Base-by-base conservation (phyloP, 306 rosid species). In the Quercus aquifolioides region DNA sequence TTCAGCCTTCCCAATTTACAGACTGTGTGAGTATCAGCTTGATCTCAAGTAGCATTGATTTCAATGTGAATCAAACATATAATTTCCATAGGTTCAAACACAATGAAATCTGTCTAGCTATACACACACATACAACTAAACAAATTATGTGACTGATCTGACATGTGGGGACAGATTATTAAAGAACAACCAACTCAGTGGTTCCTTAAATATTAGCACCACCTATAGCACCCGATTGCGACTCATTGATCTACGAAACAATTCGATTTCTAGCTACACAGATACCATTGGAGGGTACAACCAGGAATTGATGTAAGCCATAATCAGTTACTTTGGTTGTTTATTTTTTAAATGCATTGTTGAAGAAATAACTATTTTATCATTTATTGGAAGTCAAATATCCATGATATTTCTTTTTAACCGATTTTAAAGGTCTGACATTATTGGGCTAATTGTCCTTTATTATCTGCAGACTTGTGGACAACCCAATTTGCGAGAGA, bases 401-500 rank as follows among this genome's bases (percentile, higher is more conserved):
- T 21, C 21, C 8, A 38, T 13, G 20, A 10, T 43, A 43, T 43
- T 11, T 43, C 51, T 43, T 43, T 43, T 43, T 43, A 43, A 43
- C 14, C 2, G 4, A 2, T 11, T 2, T 43, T 43, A 43, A 9
- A 8, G 14, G 13, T 43, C 51, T 63, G 20, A 5, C 41, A 30
- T 3, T 1, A 28, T 17, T 6, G 20, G 5, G 51, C 1, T 41
- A 26, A 72, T 59, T 3, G 1, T 17, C 51, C 25, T 5, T 20
- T 5, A 4, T 59, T 4, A 20, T 79, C 30, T 86, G 76, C 87
- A 91, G 94, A 78, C 97, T 91, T 33, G 77, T 21, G 67, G 65
- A 12, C 2, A 93, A 93, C 74, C 92, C 90, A 31, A 2, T 81
- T 84, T 93, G 97, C 59, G 43, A 26, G 1, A 82, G 0, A 35